Evolutionary conservation across 192 early-diverging fungal genomes (phyloP).

Genomic region (Coemansia sp.): DNA sequence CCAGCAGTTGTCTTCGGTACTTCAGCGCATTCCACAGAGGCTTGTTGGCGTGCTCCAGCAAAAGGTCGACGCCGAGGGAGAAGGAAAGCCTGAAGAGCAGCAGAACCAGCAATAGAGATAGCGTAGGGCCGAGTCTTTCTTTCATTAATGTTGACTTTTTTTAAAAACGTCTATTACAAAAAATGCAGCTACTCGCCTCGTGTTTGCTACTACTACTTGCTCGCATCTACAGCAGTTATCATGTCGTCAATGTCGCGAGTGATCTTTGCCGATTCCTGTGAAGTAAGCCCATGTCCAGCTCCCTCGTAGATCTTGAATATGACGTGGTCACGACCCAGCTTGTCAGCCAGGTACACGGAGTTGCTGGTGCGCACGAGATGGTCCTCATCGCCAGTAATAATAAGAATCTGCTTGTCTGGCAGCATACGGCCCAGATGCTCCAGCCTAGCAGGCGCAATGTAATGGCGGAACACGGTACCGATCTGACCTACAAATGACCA

Average conservation of each 20-base stretch:
- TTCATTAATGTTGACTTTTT: neutral
- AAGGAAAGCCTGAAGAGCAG: conserved; percentile 9
- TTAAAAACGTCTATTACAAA: neutral
- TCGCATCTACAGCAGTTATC: conserved; percentile 15
- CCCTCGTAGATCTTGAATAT: conserved; percentile 37
- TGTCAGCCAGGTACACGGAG: conserved; percentile 40
- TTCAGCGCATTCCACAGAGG: conserved; percentile 43
- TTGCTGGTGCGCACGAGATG: conserved; percentile 44
- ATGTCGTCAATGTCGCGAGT: conserved; percentile 27
- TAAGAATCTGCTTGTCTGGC: conserved; percentile 43
- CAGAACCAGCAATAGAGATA: neutral
- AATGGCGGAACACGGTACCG: conserved; percentile 45
- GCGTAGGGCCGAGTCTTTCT: neutral
- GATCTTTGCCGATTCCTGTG: conserved; percentile 31
- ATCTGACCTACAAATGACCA: conserved; percentile 37
- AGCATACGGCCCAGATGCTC: conserved; percentile 23
- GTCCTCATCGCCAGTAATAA: conserved; percentile 46
- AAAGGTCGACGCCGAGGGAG: conserved; percentile 21
- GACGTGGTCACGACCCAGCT: conserved; percentile 39
- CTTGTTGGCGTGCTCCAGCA: conserved; percentile 46
- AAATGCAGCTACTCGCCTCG: neutral
- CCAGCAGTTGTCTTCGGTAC: conserved; percentile 23
- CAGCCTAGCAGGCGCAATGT: conserved; percentile 38
- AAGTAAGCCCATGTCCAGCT: conserved; percentile 36
- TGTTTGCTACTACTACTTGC: neutral